These are phyloP conservation scores for Monosporascus cannonballus DNA, from an alignment of 2,329 filamentous ascomycete genomes.

Conservation along the genomic window DNA sequence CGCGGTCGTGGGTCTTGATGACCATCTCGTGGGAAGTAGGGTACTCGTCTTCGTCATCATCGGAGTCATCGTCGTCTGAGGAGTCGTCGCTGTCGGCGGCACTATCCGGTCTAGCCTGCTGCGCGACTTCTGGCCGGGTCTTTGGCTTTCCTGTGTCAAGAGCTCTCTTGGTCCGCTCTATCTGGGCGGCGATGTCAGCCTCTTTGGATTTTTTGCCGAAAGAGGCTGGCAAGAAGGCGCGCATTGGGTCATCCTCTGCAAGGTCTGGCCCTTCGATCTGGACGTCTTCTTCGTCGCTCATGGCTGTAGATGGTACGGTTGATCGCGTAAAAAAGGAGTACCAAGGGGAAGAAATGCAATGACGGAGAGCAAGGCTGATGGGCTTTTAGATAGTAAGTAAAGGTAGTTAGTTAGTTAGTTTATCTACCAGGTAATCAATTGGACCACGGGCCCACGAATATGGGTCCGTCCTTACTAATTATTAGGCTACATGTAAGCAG, in stretches of 20 bases:
- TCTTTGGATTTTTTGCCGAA: constrained; percentile 79
- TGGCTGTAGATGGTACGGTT: constrained; percentile 22
- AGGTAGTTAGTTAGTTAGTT: neutral
- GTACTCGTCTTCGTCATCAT: constrained; percentile 78
- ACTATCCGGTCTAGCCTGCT: constrained; percentile 19
- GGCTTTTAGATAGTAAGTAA: neutral
- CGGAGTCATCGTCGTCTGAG: constrained; percentile 47
- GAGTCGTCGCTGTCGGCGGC: constrained; percentile 36
- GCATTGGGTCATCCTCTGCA: constrained; percentile 62
- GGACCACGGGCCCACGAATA: too few species aligned
- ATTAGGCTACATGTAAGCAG: too few species aligned
- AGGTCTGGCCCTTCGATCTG: constrained; percentile 50
- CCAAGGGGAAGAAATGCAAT: constrained; percentile 1
- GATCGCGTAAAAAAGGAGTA: neutral
- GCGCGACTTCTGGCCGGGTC: constrained; percentile 19
- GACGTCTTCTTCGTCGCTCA: constrained; percentile 57
- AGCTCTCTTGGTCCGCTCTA: constrained; percentile 68
- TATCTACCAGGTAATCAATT: too few species aligned
- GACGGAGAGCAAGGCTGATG: constrained; percentile 4
- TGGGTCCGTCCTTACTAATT: too few species aligned
- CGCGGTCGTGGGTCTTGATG: constrained; percentile 84
- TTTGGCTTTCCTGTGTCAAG: constrained; percentile 29
- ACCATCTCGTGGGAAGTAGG: constrained; percentile 90
- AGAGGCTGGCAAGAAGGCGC: constrained; percentile 70
- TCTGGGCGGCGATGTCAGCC: constrained; percentile 71